Conservation (phyloP, 2,329 filamentous ascomycete genomes). For the Sarocladiaceae sp. region DNA sequence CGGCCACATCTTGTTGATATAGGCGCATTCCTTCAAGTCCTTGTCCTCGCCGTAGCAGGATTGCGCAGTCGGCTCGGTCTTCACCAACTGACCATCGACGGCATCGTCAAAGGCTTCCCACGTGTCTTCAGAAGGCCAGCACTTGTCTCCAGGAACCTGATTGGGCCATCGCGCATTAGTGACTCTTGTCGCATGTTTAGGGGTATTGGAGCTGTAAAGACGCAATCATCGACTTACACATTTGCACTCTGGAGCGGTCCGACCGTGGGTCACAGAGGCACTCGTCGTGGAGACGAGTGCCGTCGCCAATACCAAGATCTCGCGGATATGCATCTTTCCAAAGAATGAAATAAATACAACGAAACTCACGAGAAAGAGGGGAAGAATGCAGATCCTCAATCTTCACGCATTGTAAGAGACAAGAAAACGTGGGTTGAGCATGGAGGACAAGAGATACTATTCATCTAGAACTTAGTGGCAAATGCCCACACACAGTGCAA, state of each 20-base stretch:
- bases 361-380: too few relatives aligned
- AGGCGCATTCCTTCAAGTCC: constrained; percentile 16
- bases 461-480: too few relatives aligned
- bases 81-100: constrained; percentile 17
- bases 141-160: constrained; percentile 18
- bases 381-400: too few relatives aligned
- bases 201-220: neutral
- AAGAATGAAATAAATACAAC: too few relatives aligned
- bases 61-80: constrained; percentile 19
- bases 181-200: neutral
- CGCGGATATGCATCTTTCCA: neutral
- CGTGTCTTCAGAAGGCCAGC: constrained; percentile 16
- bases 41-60: constrained; percentile 21
- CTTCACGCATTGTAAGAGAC: too few relatives aligned
- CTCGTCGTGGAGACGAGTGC: neutral
- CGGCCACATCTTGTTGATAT: constrained; percentile 19
- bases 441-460: too few relatives aligned
- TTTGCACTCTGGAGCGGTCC: constrained; percentile 3
- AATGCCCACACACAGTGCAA: too few relatives aligned
- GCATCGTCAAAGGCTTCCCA: constrained; percentile 16
- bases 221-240: constrained; percentile 7
- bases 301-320: neutral
- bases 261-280: neutral
- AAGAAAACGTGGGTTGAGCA: too few relatives aligned
- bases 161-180: neutral